phyloP scores from a whole-genome alignment of 139 green algal genomes.

The Diplosphaera chodatii region DNA sequence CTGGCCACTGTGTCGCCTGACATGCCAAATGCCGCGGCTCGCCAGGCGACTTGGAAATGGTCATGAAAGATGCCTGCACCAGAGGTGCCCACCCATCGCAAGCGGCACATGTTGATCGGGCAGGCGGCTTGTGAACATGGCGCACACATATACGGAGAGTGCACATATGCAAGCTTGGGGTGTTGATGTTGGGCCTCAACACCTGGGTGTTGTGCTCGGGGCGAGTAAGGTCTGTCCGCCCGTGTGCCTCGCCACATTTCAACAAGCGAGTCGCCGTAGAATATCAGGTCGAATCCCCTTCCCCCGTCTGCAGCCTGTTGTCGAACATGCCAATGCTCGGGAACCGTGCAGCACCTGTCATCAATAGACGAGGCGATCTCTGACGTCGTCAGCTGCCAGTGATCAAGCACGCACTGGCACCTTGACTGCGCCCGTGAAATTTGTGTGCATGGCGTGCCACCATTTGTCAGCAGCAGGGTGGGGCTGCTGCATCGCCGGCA shows the following conservation, averaged over 20 bases:
- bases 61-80: neutral
- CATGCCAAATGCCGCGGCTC: neutral
- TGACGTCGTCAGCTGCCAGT: too few relatives aligned
- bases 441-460: neutral
- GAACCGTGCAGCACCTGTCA: too few relatives aligned
- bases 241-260: conserved; percentile 6
- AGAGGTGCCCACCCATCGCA: too few relatives aligned
- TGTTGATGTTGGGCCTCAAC: too few relatives aligned
- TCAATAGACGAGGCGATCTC: too few relatives aligned
- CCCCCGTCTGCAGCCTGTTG: neutral
- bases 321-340: too few relatives aligned
- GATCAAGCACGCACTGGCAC: too few relatives aligned
- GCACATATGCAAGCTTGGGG: too few relatives aligned
- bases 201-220: neutral
- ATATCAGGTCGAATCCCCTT: conserved; percentile 4
- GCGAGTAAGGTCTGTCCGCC: neutral
- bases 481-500: too few relatives aligned
- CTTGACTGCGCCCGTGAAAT: neutral
- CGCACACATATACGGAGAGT: too few relatives aligned
- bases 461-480: neutral
- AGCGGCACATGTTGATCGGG: too few relatives aligned
- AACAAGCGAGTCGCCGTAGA: conserved; percentile 5
- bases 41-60: neutral
- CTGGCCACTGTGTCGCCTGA: conserved; percentile 9
- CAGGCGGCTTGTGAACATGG: too few relatives aligned